These are phyloP conservation scores for Candida neerlandica DNA, from an alignment of 1,139 yeast species.

Conservation along the genomic window DNA sequence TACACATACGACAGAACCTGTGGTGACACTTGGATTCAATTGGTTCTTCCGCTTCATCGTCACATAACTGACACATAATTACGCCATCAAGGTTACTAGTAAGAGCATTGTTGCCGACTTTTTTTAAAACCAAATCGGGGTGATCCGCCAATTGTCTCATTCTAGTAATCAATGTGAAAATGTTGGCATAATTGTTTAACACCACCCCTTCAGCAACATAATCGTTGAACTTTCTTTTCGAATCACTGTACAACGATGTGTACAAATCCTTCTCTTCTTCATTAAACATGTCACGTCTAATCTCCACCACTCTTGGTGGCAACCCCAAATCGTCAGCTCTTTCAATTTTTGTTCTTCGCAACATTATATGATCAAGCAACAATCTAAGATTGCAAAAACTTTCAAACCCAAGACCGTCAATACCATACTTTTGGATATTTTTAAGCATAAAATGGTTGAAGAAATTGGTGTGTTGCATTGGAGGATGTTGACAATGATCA, in stretches of 20 bases:
- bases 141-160: conserved; percentile 99
- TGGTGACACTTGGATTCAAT: conserved; percentile 94
- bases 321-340: conserved; percentile 96
- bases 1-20: conserved; percentile 87
- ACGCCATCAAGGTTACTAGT: conserved; percentile 52
- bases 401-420: conserved; percentile 74
- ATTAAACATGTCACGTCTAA: conserved; percentile 82
- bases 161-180: conserved; percentile 90
- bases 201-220: conserved; percentile 96
- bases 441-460: conserved; percentile 94
- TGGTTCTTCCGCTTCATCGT: conserved; percentile 97
- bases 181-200: conserved; percentile 91
- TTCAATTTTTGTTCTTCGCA: conserved; percentile 91
- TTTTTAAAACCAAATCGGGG: conserved; percentile 88
- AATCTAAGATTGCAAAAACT: conserved; percentile 78
- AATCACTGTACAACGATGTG: conserved; percentile 82
- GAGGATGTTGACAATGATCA: conserved; percentile 83
- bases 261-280: conserved; percentile 94
- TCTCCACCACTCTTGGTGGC: conserved; percentile 92
- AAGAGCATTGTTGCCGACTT: conserved; percentile 50
- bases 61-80: conserved; percentile 88
- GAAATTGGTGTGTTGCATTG: conserved; percentile 92
- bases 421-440: conserved; percentile 84
- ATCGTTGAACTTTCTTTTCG: conserved; percentile 79
- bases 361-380: conserved; percentile 76